phyloP scores from a whole-genome alignment of 2,329 filamentous ascomycete species.

The Diplodia corticola region DNA sequence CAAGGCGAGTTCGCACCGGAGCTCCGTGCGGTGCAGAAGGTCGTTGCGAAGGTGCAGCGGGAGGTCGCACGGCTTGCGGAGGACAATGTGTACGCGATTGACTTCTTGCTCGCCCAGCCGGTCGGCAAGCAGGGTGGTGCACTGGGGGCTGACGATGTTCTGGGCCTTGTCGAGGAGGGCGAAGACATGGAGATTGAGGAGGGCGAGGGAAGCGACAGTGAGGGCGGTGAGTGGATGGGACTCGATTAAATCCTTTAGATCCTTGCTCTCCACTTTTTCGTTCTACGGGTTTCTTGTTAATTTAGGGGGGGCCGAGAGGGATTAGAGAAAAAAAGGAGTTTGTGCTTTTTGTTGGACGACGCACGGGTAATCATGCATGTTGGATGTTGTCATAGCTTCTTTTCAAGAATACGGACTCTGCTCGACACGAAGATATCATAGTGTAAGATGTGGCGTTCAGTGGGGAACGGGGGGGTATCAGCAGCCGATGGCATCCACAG shows the following conservation, averaged over 20 bases:
- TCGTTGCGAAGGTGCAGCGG: constrained; percentile 74
- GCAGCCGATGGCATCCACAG: neutral
- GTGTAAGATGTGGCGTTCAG: neutral
- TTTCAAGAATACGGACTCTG: neutral
- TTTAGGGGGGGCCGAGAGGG: neutral
- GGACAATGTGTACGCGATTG: constrained; percentile 84
- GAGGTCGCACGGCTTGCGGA: constrained; percentile 82
- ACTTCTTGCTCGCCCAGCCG: constrained; percentile 69
- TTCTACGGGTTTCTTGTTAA: constrained; percentile 5
- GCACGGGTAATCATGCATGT: constrained; percentile 7
- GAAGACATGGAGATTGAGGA: constrained; percentile 15
- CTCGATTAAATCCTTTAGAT: constrained; percentile 11
- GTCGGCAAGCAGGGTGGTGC: constrained; percentile 27
- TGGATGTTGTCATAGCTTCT: neutral
- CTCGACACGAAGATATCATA: constrained; percentile 2
- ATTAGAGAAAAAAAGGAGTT: constrained; percentile 5
- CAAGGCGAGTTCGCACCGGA: constrained; percentile 79
- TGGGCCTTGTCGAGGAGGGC: constrained; percentile 2
- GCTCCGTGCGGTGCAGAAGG: constrained; percentile 77
- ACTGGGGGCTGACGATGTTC: neutral
- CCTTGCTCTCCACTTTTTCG: neutral
- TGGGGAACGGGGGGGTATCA: neutral
- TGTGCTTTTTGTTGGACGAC: neutral
- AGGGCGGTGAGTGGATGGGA: constrained; percentile 19
- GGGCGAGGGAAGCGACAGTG: neutral